Evolutionary conservation across 176 grass and related monocot genomes (phyloP).

Genomic region (Oryza longistaminata): DNA sequence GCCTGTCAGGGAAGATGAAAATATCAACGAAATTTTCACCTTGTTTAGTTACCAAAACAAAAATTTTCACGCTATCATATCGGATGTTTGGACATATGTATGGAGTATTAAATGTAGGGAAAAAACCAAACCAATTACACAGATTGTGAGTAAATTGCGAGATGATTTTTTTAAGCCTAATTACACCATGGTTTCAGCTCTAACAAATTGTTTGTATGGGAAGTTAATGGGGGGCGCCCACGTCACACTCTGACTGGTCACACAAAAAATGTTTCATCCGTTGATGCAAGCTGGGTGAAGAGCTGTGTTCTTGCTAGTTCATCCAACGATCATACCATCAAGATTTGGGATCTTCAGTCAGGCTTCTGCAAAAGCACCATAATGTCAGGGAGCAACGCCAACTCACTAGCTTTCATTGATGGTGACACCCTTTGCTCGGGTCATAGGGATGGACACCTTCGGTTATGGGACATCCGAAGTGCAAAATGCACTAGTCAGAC

Average conservation of each 20-base stretch:
- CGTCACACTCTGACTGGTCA: conserved; percentile 93
- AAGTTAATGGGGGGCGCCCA: conserved; percentile 65
- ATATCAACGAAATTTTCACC: background rate
- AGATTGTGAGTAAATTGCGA: too few relatives aligned
- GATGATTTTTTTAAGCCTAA: too few relatives aligned
- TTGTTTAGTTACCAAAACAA: too few relatives aligned
- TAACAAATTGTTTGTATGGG: conserved; percentile 97
- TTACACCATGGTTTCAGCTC: conserved; percentile 32
- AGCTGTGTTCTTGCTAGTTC: conserved; percentile 70
- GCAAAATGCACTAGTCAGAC: conserved; percentile 72
- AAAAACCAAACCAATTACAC: too few relatives aligned
- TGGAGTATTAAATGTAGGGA: too few relatives aligned
- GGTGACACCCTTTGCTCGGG: conserved; percentile 80
- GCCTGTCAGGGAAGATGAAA: background rate
- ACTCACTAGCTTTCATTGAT: conserved; percentile 83
- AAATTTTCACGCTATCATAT: too few relatives aligned
- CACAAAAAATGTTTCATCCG: conserved; percentile 79
- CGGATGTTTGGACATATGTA: too few relatives aligned
- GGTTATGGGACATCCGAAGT: conserved; percentile 70
- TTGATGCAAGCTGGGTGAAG: conserved; percentile 73
- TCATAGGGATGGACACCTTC: conserved; percentile 90
- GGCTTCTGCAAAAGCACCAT: conserved; percentile 93
- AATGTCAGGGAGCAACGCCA: conserved; percentile 85
- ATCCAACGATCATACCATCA: conserved; percentile 89
- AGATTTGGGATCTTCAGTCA: conserved; percentile 89